Evolutionary conservation across 1,284 basidiomycete genomes (phyloP).

Genomic region (Apiotrichum sp.): DNA sequence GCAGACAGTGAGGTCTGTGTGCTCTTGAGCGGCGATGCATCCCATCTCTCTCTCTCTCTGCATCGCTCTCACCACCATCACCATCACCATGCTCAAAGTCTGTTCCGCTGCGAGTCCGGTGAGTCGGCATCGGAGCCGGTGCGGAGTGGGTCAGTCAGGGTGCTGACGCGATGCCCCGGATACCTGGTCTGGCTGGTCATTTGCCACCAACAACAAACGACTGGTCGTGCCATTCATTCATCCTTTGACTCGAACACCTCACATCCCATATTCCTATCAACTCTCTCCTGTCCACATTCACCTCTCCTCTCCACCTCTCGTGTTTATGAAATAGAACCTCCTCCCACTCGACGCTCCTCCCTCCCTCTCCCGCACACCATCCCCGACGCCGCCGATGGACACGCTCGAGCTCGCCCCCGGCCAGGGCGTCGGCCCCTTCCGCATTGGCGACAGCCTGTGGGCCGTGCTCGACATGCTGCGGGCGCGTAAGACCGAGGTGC

Average conservation of each 20-base stretch:
- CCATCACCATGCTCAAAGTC: background rate
- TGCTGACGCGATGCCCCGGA: background rate
- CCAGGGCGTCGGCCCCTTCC: constrained; percentile 67
- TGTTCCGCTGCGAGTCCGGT: background rate
- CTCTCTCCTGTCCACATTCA: background rate
- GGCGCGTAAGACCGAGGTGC: constrained; percentile 54
- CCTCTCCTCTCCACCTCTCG: background rate
- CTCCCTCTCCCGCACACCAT: background rate
- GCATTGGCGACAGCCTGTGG: constrained; percentile 75
- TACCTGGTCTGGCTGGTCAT: background rate
- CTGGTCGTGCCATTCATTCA: too few relatives aligned
- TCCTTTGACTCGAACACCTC: background rate
- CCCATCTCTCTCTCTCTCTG: background rate
- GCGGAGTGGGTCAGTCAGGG: too few relatives aligned
- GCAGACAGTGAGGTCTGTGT: background rate
- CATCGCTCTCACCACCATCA: background rate
- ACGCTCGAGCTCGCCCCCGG: constrained; percentile 73
- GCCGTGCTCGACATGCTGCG: constrained; percentile 63
- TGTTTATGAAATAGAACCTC: background rate
- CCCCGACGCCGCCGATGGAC: constrained; percentile 7
- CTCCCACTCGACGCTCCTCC: background rate
- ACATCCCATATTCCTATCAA: background rate
- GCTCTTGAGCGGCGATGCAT: background rate
- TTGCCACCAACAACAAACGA: background rate
- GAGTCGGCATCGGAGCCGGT: background rate